Percentiles rank a stretch among this genome's conserved stretches.
phyloP scores from a whole-genome alignment of 352 stramenopile genomes.

The Phytophthora litchii region DNA sequence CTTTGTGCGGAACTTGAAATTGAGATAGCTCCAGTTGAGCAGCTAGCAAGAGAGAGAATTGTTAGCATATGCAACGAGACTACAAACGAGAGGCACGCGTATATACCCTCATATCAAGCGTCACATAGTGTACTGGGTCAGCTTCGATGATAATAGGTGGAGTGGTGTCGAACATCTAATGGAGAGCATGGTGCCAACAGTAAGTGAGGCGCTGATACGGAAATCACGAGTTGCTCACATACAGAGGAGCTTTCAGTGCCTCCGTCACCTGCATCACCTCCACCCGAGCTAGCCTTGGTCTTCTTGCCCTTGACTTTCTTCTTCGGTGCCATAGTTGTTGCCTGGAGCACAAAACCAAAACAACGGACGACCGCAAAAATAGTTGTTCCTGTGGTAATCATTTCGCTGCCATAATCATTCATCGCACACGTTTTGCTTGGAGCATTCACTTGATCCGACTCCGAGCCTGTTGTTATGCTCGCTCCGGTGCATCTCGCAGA shows the following conservation, averaged over 20 bases:
- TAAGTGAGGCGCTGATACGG: neutral
- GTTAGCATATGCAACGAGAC: neutral
- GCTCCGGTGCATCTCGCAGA: neutral
- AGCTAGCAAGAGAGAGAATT: slow-evolving; percentile 29
- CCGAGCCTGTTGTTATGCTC: neutral
- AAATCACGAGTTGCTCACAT: neutral
- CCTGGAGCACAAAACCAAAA: no score
- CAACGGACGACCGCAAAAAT: slow-evolving; percentile 24
- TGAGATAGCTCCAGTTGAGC: slow-evolving; percentile 71
- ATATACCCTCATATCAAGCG: slow-evolving; percentile 58
- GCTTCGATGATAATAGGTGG: slow-evolving; percentile 44
- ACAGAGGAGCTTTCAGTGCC: slow-evolving; percentile 20
- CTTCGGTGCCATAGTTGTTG: slow-evolving; percentile 42
- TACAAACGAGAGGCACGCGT: no score
- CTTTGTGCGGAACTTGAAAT: slow-evolving; percentile 59
- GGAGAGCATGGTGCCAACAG: neutral
- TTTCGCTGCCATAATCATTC: slow-evolving; percentile 5
- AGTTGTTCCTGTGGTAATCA: slow-evolving; percentile 8
- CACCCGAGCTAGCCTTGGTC: slow-evolving; percentile 19
- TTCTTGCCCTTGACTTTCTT: slow-evolving; percentile 51
- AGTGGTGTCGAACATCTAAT: slow-evolving; percentile 39
- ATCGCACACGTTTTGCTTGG: no score
- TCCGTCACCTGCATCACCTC: slow-evolving; percentile 16
- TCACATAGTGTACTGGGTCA: slow-evolving; percentile 54
- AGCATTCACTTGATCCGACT: no score